These are phyloP conservation scores for Rauvolfia tetraphylla DNA, from an alignment of 257 asterid species.

Conservation along the genomic window DNA sequence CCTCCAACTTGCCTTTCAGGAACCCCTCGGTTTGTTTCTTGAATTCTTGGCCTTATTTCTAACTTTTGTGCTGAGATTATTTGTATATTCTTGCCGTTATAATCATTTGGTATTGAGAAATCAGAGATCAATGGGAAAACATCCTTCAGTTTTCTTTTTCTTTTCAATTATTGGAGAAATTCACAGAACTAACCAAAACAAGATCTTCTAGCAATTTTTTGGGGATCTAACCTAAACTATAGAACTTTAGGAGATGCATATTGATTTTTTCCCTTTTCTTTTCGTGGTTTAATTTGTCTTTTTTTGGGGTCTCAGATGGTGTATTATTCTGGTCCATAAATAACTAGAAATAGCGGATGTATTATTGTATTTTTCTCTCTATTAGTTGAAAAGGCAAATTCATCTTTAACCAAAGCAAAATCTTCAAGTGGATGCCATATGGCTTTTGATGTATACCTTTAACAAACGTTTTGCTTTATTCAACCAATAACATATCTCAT, in stretches of 20 bases:
- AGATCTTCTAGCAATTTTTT: no score
- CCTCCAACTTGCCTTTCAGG: background rate
- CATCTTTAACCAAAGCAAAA: background rate
- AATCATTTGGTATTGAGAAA: background rate
- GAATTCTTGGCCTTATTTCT: background rate
- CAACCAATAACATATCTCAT: background rate
- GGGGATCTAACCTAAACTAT: no score
- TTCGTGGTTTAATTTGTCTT: no score
- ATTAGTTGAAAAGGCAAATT: background rate
- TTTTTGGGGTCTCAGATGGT: no score
- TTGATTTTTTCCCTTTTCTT: no score
- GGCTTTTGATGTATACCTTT: background rate
- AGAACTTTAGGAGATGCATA: no score
- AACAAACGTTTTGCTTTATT: background rate
- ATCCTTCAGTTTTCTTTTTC: background rate
- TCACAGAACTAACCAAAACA: background rate
- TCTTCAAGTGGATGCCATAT: background rate
- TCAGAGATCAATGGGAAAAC: background rate
- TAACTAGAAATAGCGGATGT: no score
- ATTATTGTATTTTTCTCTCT: no score
- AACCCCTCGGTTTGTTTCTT: conserved; percentile 14
- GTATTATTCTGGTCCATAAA: no score
- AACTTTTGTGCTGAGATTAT: background rate
- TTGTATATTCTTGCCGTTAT: background rate
- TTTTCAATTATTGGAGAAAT: background rate